A percentile compares a stretch with the other conserved stretches of the same genome.
Conservation (phyloP, 2,329 filamentous ascomycete genomes). For the Trichoderma sp. region DNA sequence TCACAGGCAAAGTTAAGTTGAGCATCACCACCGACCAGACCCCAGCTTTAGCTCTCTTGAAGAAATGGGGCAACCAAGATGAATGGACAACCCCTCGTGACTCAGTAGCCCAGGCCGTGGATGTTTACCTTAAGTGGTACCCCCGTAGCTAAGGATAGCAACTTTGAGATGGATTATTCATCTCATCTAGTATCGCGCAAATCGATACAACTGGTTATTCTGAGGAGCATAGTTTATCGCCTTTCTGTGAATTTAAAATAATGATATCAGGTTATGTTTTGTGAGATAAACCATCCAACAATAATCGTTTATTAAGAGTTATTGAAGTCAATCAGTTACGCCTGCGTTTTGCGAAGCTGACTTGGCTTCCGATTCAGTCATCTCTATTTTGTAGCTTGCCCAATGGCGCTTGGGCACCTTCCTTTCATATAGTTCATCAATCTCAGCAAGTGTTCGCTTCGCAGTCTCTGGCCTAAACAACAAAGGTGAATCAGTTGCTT, state of each 20-base stretch:
- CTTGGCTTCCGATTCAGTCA: neutral
- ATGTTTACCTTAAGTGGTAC: neutral
- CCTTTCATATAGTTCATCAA: neutral
- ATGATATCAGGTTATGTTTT: neutral
- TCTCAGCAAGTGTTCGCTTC: neutral
- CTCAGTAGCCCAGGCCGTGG: neutral
- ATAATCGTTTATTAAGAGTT: neutral
- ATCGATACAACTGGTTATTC: neutral
- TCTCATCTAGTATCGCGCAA: neutral
- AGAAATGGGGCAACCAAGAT: neutral
- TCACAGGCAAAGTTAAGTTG: constrained; percentile 15
- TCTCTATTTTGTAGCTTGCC: neutral
- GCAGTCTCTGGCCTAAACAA: neutral
- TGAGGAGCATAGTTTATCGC: too few relatives aligned
- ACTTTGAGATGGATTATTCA: neutral
- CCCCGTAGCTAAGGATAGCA: neutral
- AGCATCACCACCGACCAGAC: neutral
- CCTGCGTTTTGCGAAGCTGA: neutral
- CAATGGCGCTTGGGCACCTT: neutral
- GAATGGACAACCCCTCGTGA: neutral
- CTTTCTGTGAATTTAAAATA: neutral
- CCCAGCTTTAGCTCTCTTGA: neutral
- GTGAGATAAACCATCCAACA: neutral
- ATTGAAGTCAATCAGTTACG: neutral
- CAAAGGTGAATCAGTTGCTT: neutral